These are phyloP conservation scores for Arachis hypogaea DNA, from an alignment of 306 rosid genomes.

Conservation along the genomic window DNA sequence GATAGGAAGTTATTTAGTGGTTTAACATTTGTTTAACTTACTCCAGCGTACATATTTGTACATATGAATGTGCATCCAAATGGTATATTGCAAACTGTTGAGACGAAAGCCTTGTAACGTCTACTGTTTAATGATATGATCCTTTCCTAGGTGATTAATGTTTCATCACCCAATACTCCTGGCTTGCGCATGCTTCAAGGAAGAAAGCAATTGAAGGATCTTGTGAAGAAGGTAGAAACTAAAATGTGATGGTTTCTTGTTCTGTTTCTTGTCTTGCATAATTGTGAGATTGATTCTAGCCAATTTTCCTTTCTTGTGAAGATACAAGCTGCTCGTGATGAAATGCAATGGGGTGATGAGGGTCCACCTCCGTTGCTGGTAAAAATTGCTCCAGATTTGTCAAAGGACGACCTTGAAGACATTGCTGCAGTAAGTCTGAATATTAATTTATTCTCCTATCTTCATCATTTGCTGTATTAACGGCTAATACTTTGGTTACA, in stretches of 20 bases:
- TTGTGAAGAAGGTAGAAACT: constrained; percentile 84
- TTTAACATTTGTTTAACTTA: no score
- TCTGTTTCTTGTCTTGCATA: constrained; percentile 33
- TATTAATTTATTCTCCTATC: constrained; percentile 17
- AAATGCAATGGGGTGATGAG: constrained; percentile 99
- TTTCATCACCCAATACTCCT: constrained; percentile 98
- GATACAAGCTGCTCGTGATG: constrained; percentile 98
- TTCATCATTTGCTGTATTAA: constrained; percentile 42
- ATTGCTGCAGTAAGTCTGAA: constrained; percentile 84
- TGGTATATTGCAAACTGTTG: constrained; percentile 6
- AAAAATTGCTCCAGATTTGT: constrained; percentile 98
- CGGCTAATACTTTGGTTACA: constrained; percentile 45
- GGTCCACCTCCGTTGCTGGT: constrained; percentile 98
- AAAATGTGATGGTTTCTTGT: constrained; percentile 31
- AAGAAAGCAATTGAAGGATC: constrained; percentile 95
- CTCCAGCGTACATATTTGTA: no score
- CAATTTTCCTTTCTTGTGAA: constrained; percentile 45
- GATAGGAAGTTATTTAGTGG: no score
- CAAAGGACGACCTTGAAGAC: constrained; percentile 97
- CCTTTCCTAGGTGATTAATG: constrained; percentile 80
- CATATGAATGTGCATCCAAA: not conserved
- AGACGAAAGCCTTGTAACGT: constrained; percentile 17
- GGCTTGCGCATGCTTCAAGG: constrained; percentile 99
- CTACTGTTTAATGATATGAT: constrained; percentile 27
- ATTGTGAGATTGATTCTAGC: constrained; percentile 38